Base-by-base conservation (phyloP, 441 rosid genomes). In the Omphalea diandra region DNA sequence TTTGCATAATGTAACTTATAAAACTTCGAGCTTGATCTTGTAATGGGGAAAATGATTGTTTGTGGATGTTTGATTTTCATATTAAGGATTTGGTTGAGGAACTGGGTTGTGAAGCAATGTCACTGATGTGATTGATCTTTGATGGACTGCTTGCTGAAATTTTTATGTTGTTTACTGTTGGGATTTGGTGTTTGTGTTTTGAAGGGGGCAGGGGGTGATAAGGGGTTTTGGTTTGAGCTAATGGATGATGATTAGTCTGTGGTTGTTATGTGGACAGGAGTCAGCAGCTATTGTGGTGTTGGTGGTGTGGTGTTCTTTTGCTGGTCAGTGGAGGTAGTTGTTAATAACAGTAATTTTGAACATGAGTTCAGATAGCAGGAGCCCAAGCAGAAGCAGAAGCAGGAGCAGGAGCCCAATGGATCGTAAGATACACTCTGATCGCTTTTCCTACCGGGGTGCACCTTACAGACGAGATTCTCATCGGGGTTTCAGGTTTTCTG, bases 351-450 rank as follows among this genome's bases (percentile, higher is more conserved):
- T 67, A 72, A 76, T 73, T 81, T 82, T 72, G 77, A 84, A 79
- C 41, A 91, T 93, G 98, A 84, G 94, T 82, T 87, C 93, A 67
- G 76, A 69, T 72, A 85, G 86, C 88, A 78, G 88, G 80, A 87
- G 87, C 83, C 74, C 14, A 20, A 63, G 70, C 65, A 73, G 84
- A 43, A 83, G 85, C 87, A 72, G 82, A 65, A 83, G 84, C 83
- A 77, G 95, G 70, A 87, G 92, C 85, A 77, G 94, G 79, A 90
- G 97, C 73, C 98, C 96, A 7, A 74, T 86, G 83, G 91, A 83
- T 85, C 94, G 96, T 71, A 93, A 83, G 81, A 88, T 93, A 80
- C 93, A 96, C 60, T 80, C 90, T 62, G 89, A 89, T 40, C 91
- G 93, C 47, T 75, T 80, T 74, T 85, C 98, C 44, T 93, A 87